A percentile compares a stretch with the other conserved stretches of the same genome.
These are phyloP conservation scores for Onygenales sp. DNA, from an alignment of 2,329 filamentous ascomycete species.

Conservation along the genomic window DNA sequence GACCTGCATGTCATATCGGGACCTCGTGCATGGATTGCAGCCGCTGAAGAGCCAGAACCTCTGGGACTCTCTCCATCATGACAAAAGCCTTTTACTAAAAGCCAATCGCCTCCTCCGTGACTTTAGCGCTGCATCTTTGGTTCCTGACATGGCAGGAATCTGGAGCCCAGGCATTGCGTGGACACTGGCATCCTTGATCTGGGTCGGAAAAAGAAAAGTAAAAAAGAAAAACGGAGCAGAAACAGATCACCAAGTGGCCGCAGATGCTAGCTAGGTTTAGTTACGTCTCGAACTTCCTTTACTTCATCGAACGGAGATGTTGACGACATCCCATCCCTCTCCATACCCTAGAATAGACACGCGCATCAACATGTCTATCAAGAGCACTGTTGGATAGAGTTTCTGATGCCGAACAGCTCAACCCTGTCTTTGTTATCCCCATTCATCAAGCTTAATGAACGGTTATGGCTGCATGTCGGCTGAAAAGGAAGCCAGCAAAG, in stretches of 20 bases:
- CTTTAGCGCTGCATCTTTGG: not conserved
- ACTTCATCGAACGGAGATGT: too few species aligned
- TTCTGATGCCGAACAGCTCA: not conserved
- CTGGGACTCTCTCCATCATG: not conserved
- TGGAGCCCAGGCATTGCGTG: not conserved
- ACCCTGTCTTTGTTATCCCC: not conserved
- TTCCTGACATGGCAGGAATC: not conserved
- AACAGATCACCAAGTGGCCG: too few species aligned
- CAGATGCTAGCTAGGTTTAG: too few species aligned
- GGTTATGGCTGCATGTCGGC: not conserved
- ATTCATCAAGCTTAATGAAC: not conserved
- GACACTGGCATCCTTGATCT: not conserved
- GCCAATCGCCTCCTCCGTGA: not conserved
- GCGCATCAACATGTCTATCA: too few species aligned
- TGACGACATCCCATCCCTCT: too few species aligned
- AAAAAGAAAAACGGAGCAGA: too few species aligned
- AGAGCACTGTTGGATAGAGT: not conserved
- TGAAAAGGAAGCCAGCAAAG: not conserved
- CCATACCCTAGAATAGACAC: too few species aligned
- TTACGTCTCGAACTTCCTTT: too few species aligned
- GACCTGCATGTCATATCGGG: conserved; percentile 18
- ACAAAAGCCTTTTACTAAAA: not conserved
- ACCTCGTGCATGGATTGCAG: conserved; percentile 21
- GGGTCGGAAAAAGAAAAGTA: too few species aligned
- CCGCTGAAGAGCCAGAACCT: conserved; percentile 11